These are phyloP conservation scores for Nyctanthes arbortristis DNA, from an alignment of 257 asterid species.

Conservation along the genomic window DNA sequence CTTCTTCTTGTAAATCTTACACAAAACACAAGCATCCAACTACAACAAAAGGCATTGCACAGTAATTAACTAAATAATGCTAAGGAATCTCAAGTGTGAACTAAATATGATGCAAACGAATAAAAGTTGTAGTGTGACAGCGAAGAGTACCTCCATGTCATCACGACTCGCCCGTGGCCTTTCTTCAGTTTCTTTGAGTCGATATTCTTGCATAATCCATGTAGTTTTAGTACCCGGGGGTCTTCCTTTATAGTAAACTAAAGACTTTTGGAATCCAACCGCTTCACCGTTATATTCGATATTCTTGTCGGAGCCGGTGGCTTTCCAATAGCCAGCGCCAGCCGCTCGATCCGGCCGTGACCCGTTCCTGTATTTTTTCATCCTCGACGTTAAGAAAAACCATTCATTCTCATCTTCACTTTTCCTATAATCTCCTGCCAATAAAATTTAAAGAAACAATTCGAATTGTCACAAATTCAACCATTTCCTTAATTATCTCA, in stretches of 20 bases:
- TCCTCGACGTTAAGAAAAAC: constrained; percentile 24
- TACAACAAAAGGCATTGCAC: not conserved
- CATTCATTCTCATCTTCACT: constrained; percentile 6
- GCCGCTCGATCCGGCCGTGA: constrained; percentile 25
- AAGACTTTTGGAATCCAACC: constrained; percentile 22
- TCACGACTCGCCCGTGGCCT: too few species aligned
- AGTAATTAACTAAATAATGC: too few species aligned
- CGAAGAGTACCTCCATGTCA: too few species aligned
- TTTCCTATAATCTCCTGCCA: not conserved
- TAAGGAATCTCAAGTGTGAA: too few species aligned
- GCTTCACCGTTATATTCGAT: not conserved
- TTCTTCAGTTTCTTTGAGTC: too few species aligned
- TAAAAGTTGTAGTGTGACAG: too few species aligned
- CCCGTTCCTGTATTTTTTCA: constrained; percentile 19
- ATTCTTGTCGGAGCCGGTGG: constrained; percentile 22
- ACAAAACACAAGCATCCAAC: not conserved
- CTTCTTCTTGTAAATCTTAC: not conserved
- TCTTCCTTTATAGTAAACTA: constrained; percentile 23
- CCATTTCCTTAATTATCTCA: too few species aligned
- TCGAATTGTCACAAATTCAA: too few species aligned
- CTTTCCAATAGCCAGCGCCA: constrained; percentile 24
- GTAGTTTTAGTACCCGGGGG: constrained; percentile 22
- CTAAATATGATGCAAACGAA: too few species aligned
- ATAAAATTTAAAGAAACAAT: too few species aligned
- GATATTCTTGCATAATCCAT: constrained; percentile 33